Evolutionary conservation across 371 early-diverging fungal genomes (phyloP).

Genomic region (Phascolomyces articulosus): DNA sequence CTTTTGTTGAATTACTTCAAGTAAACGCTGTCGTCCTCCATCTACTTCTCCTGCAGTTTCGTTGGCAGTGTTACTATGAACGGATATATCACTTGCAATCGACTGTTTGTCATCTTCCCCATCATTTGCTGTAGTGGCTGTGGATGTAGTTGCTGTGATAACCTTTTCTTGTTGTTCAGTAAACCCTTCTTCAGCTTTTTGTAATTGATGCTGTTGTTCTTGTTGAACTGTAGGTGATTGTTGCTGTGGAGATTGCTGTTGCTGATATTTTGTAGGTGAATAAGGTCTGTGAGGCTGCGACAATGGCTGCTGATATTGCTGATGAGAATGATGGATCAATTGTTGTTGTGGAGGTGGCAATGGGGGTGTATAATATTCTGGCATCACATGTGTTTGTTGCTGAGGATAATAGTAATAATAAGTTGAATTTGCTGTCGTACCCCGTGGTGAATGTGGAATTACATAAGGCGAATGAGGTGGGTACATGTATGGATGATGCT

Average conservation of each 20-base stretch:
- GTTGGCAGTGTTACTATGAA: constrained; percentile 1
- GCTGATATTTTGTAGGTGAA: background rate
- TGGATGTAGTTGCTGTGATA: too few relatives aligned
- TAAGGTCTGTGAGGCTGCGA: too few relatives aligned
- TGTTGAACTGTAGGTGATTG: background rate
- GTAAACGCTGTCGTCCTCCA: constrained; percentile 37
- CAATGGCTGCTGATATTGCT: background rate
- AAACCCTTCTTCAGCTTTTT: background rate
- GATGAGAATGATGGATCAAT: background rate
- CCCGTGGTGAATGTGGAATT: background rate
- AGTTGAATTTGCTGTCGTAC: background rate
- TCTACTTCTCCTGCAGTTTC: constrained; percentile 27
- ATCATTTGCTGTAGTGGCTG: too few relatives aligned
- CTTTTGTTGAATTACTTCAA: constrained; percentile 31
- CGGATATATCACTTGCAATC: too few relatives aligned
- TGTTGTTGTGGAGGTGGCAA: background rate
- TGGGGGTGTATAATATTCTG: background rate
- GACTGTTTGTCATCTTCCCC: constrained; percentile 8
- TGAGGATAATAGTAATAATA: background rate
- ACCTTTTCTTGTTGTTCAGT: background rate
- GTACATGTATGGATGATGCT: constrained; percentile 8
- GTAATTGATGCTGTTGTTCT: constrained; percentile 8
- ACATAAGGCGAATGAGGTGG: background rate
- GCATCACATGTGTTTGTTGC: background rate
- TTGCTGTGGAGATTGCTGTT: constrained; percentile 7